These are phyloP conservation scores for Acacia melanoxylon DNA, from an alignment of 306 rosid species.

Conservation along the genomic window DNA sequence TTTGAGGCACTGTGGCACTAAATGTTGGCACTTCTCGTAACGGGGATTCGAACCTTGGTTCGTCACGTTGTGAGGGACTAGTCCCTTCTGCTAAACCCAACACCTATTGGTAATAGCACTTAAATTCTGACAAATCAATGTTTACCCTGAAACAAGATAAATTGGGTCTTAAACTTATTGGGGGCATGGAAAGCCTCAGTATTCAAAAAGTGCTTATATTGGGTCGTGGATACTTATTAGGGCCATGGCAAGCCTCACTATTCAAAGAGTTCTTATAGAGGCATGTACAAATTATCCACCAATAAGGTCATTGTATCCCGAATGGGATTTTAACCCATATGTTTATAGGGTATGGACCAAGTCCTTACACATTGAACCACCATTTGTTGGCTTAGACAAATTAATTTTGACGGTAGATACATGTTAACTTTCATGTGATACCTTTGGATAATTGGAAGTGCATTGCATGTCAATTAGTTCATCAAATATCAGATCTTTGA, in stretches of 20 bases:
- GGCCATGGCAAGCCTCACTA: neutral
- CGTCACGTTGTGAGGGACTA: too few relatives aligned
- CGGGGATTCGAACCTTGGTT: too few relatives aligned
- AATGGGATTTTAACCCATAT: neutral
- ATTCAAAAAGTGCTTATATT: neutral
- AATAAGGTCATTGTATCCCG: neutral
- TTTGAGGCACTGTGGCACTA: too few relatives aligned
- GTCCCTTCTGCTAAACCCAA: too few relatives aligned
- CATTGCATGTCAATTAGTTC: neutral
- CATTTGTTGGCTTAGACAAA: neutral
- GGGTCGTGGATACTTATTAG: neutral
- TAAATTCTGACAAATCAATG: neutral
- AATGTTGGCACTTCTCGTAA: too few relatives aligned
- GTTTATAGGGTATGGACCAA: neutral
- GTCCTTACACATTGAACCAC: neutral
- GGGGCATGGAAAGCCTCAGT: neutral
- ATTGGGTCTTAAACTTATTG: neutral
- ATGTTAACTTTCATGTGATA: slow-evolving; percentile 10
- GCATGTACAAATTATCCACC: neutral
- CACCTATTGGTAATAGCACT: neutral
- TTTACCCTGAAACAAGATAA: neutral
- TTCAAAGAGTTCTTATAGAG: neutral
- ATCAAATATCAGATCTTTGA: neutral
- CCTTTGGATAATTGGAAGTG: slow-evolving; percentile 2
- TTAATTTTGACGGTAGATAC: neutral